Evolutionary conservation across 768 basidiomycete genomes (phyloP).

Genomic region (Mycena metata): DNA sequence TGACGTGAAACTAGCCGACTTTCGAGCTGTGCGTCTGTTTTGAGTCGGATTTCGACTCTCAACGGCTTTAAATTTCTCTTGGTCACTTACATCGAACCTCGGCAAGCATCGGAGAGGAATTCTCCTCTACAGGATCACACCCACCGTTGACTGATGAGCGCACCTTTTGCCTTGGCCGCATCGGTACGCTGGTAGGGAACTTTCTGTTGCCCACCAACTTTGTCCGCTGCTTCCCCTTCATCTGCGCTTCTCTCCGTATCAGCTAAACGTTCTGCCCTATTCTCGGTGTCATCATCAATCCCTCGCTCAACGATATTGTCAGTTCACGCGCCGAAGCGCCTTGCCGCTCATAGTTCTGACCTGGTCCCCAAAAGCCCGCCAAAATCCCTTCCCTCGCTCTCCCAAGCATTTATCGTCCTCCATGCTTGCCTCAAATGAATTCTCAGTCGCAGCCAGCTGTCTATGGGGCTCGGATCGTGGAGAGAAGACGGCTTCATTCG

Average conservation of each 20-base stretch:
- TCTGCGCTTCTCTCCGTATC: slow-evolving; percentile 92
- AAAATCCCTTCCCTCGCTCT: slow-evolving; percentile 75
- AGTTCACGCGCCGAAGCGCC: slow-evolving; percentile 40
- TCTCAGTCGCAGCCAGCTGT: slow-evolving; percentile 60
- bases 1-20: slow-evolving; percentile 73
- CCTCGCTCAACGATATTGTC: slow-evolving; percentile 88
- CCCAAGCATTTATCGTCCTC: slow-evolving; percentile 72
- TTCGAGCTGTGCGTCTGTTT: slow-evolving; percentile 87
- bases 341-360: background rate
- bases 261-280: slow-evolving; percentile 86
- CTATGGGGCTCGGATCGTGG: slow-evolving; percentile 92
- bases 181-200: slow-evolving; percentile 86
- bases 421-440: background rate
- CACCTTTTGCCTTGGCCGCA: slow-evolving; percentile 97
- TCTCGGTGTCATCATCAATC: slow-evolving; percentile 94
- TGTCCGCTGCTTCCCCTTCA: slow-evolving; percentile 87
- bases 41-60: too few species aligned
- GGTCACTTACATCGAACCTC: background rate
- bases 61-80: background rate
- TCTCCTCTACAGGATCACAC: slow-evolving; percentile 81
- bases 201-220: slow-evolving; percentile 95
- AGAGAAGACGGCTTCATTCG: slow-evolving; percentile 68
- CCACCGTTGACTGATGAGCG: slow-evolving; percentile 85
- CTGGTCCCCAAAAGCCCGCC: slow-evolving; percentile 56
- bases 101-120: slow-evolving; percentile 92